phyloP scores from a whole-genome alignment of 257 asterid genomes.

The Solanum piurae region DNA sequence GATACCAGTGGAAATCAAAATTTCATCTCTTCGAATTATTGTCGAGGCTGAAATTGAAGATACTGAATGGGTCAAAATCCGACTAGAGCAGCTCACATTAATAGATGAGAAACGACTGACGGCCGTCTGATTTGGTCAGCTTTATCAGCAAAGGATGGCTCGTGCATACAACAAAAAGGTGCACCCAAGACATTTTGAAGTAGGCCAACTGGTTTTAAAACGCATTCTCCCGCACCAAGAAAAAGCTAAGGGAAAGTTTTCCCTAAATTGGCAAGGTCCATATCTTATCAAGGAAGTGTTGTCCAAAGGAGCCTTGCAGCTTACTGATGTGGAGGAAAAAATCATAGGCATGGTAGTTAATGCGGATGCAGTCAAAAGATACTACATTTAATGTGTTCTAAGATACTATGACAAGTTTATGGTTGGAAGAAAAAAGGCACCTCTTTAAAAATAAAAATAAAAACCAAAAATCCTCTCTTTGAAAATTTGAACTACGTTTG shows the following conservation, averaged over 20 bases:
- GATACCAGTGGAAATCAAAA: not conserved
- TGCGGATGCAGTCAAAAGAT: not conserved
- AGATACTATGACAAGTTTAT: not conserved
- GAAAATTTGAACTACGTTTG: not conserved
- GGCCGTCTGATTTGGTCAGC: accelerated
- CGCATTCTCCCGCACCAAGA: not conserved
- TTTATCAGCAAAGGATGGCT: not conserved
- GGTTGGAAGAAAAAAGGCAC: not conserved
- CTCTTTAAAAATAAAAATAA: too few relatives aligned
- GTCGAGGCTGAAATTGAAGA: not conserved
- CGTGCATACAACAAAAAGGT: not conserved
- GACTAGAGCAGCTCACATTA: too few relatives aligned
- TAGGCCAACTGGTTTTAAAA: not conserved
- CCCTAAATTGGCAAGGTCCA: not conserved
- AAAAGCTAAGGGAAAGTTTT: not conserved
- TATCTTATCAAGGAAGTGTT: not conserved
- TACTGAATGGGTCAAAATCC: not conserved
- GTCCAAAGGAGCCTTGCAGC: not conserved
- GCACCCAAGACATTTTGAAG: not conserved
- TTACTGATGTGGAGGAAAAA: not conserved
- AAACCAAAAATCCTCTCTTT: not conserved
- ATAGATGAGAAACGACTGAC: not conserved
- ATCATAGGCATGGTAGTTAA: not conserved
- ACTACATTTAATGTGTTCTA: not conserved
- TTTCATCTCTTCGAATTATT: not conserved